phyloP scores from a whole-genome alignment of 2,329 filamentous ascomycete genomes.

The Raffaelea arxii region DNA sequence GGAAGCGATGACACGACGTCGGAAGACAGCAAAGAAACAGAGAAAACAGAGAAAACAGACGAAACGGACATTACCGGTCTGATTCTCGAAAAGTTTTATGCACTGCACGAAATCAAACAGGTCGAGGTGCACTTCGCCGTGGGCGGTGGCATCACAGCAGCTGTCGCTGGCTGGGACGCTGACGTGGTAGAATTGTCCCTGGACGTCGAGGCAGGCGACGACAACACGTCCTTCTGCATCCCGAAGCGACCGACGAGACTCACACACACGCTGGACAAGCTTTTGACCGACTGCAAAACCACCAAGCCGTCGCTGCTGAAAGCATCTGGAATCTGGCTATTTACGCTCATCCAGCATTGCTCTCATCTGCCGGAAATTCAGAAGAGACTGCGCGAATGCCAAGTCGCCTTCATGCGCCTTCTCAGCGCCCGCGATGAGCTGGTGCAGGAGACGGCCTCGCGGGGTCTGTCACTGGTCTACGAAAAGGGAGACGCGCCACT shows the following conservation, averaged over 20 bases:
- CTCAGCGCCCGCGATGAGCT: constrained; percentile 84
- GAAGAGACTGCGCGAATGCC: constrained; percentile 63
- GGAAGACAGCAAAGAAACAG: constrained; percentile 13
- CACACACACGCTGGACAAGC: constrained; percentile 54
- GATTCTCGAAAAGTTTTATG: constrained; percentile 61
- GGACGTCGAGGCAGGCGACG: constrained; percentile 55
- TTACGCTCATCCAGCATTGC: constrained; percentile 85
- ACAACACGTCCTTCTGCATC: constrained; percentile 20
- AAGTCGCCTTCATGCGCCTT: constrained; percentile 79
- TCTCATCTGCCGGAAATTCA: constrained; percentile 70
- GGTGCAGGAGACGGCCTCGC: constrained; percentile 88
- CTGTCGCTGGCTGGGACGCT: constrained; percentile 74
- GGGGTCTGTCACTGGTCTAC: constrained; percentile 86
- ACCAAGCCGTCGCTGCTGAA: constrained; percentile 86
- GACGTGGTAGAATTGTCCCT: constrained; percentile 64
- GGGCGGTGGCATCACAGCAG: constrained; percentile 76
- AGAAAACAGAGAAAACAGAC: background rate
- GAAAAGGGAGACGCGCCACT: constrained; percentile 77
- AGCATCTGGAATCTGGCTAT: constrained; percentile 89
- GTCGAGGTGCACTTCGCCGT: constrained; percentile 84
- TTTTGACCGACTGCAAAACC: constrained; percentile 67
- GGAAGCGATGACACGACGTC: constrained; percentile 20
- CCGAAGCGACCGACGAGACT: constrained; percentile 32
- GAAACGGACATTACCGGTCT: constrained; percentile 28
- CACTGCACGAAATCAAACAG: constrained; percentile 73